A percentile compares a stretch with the other conserved stretches of the same genome.
Evolutionary conservation across 805 yeast species (phyloP).

Genomic region (Starmera dryadoides): DNA sequence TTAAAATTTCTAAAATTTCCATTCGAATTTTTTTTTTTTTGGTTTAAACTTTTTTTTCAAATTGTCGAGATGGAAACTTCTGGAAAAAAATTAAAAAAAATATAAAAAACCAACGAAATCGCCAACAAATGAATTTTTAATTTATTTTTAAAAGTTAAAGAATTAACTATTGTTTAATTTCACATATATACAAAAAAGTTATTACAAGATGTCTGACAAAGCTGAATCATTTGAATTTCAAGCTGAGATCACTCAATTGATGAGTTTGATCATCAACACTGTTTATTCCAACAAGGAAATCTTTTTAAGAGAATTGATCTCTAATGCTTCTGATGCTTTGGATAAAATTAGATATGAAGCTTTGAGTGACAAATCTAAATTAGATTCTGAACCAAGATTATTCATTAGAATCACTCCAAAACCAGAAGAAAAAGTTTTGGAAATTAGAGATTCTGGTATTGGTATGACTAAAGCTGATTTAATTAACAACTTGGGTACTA

Average conservation of each 20-base stretch:
- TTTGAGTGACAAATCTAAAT: slow-evolving; percentile 80
- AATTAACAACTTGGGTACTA: slow-evolving; percentile 98
- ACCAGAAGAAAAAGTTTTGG: slow-evolving; percentile 90
- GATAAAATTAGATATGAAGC: slow-evolving; percentile 98
- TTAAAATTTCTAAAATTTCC: too few species aligned
- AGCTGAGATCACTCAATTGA: slow-evolving; percentile 99
- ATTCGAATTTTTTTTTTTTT: too few species aligned
- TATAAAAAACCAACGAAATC: neutral
- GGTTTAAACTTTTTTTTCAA: too few species aligned
- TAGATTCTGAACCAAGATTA: slow-evolving; percentile 93
- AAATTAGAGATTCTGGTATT: slow-evolving; percentile 98
- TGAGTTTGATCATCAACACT: slow-evolving; percentile 99
- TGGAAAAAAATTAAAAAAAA: neutral
- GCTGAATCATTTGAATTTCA: slow-evolving; percentile 92
- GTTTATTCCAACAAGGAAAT: slow-evolving; percentile 99
- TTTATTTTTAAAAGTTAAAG: neutral
- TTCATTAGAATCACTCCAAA: slow-evolving; percentile 96
- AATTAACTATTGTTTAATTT: too few species aligned
- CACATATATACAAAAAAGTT: slow-evolving; percentile 37
- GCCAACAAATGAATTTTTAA: neutral
- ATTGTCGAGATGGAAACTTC: neutral
- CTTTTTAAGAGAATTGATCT: slow-evolving; percentile 96
- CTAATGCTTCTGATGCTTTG: slow-evolving; percentile 98
- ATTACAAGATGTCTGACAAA: too few species aligned
- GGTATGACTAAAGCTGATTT: slow-evolving; percentile 99